Conservation (phyloP, 1,139 yeast species). For the Candida sp. region DNA sequence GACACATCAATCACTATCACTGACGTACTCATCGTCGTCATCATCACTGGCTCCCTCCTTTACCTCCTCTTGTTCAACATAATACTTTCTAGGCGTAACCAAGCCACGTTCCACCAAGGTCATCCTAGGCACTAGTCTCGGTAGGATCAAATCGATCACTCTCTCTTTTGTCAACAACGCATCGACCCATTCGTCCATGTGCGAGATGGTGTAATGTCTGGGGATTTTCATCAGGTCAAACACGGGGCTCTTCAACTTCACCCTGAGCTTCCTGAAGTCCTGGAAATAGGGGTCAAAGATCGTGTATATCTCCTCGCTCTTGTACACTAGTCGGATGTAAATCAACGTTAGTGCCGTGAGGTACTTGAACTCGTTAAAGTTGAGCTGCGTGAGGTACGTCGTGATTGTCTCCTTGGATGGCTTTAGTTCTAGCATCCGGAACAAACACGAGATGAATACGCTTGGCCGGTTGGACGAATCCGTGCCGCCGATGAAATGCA, state of each 20-base stretch:
- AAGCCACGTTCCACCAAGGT: slow-evolving; percentile 43
- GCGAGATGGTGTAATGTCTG: slow-evolving; percentile 33
- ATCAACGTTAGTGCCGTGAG: slow-evolving; percentile 63
- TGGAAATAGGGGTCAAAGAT: slow-evolving; percentile 54
- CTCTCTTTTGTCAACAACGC: slow-evolving; percentile 50
- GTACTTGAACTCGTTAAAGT: slow-evolving; percentile 62
- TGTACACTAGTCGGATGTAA: slow-evolving; percentile 56
- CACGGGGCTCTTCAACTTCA: slow-evolving; percentile 28
- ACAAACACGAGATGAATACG: slow-evolving; percentile 66
- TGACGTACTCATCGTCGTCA: slow-evolving; percentile 17
- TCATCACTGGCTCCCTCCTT: slow-evolving; percentile 11
- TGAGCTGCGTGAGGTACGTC: slow-evolving; percentile 52
- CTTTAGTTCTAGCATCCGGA: slow-evolving; percentile 65
- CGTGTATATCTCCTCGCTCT: slow-evolving; percentile 49
- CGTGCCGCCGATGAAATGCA: slow-evolving; percentile 51
- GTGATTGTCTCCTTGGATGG: slow-evolving; percentile 58
- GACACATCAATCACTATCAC: slow-evolving; percentile 29
- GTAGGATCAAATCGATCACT: slow-evolving; percentile 63
- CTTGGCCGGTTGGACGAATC: slow-evolving; percentile 56
- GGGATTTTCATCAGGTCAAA: slow-evolving; percentile 28
- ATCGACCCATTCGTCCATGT: slow-evolving; percentile 69
- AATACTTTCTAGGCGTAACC: slow-evolving; percentile 41
- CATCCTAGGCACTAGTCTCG: slow-evolving; percentile 50
- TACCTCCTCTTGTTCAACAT: slow-evolving; percentile 20
- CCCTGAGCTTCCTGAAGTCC: slow-evolving; percentile 58